phyloP scores from a whole-genome alignment of 2,329 filamentous ascomycete genomes.

The Exophiala xenobiotica region DNA sequence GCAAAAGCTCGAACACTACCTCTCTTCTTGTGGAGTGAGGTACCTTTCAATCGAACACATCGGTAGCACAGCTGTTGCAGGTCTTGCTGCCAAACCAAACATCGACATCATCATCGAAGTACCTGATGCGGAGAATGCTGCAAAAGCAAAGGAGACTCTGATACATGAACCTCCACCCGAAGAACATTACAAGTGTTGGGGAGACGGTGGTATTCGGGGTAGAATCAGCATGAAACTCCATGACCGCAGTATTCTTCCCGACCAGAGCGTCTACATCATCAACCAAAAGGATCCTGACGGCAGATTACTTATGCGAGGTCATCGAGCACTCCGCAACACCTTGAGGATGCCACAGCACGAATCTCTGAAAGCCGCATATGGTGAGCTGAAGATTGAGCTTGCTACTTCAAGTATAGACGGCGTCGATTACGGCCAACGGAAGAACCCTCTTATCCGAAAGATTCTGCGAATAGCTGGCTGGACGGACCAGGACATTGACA shows the following conservation, averaged over 20 bases:
- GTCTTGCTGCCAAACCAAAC: constrained; percentile 27
- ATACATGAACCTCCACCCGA: constrained; percentile 23
- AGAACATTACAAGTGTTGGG: constrained; percentile 28
- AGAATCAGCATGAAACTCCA: constrained; percentile 27
- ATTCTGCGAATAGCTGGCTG: constrained; percentile 21
- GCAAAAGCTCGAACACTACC: constrained; percentile 5
- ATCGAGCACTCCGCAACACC: constrained; percentile 25
- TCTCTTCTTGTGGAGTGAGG: neutral
- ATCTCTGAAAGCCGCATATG: constrained; percentile 26
- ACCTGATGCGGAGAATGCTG: constrained; percentile 10
- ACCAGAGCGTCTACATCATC: constrained; percentile 28
- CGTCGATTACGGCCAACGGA: constrained; percentile 23
- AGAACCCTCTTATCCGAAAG: constrained; percentile 22
- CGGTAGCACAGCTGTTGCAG: constrained; percentile 27
- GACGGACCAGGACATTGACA: constrained; percentile 17
- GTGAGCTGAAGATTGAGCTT: constrained; percentile 25
- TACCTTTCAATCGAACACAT: constrained; percentile 27
- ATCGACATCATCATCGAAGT: constrained; percentile 31
- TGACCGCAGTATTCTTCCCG: constrained; percentile 5
- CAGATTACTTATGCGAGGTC: constrained; percentile 22
- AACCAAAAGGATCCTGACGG: constrained; percentile 15
- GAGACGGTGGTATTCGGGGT: constrained; percentile 29
- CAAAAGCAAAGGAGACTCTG: constrained; percentile 22
- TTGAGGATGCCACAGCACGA: constrained; percentile 17
- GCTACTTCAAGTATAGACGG: constrained; percentile 25